These are phyloP conservation scores for Alternaria arbusti DNA, from an alignment of 2,329 filamentous ascomycete species.

Conservation along the genomic window DNA sequence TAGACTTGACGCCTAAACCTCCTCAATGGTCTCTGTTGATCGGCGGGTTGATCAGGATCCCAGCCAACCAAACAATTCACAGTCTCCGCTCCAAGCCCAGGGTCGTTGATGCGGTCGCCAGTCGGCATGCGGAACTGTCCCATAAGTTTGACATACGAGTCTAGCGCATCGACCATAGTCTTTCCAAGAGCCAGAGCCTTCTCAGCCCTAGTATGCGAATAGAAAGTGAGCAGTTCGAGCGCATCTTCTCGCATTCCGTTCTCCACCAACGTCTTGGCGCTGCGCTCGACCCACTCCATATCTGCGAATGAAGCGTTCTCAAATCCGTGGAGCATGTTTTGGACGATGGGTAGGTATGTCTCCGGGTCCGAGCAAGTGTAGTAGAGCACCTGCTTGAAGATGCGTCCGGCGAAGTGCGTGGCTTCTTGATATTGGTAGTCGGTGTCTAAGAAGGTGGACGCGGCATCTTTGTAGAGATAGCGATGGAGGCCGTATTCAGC, in stretches of 20 bases:
- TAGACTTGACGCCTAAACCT: not conserved
- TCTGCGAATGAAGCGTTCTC: conserved; percentile 34
- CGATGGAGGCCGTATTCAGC: conserved; percentile 45
- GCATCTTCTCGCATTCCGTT: conserved; percentile 25
- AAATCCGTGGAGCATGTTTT: conserved; percentile 35
- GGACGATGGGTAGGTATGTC: conserved; percentile 28
- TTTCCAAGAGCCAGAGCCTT: conserved; percentile 32
- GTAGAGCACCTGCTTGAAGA: conserved; percentile 39
- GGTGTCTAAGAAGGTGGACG: conserved; percentile 40
- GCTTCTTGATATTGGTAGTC: conserved; percentile 44
- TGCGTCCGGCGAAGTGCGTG: conserved; percentile 32
- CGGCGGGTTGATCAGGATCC: conserved; percentile 24
- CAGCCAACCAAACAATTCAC: conserved; percentile 39
- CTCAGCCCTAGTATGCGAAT: conserved; percentile 32
- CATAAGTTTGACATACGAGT: conserved; percentile 33
- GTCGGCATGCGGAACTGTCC: conserved; percentile 27
- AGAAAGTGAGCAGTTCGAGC: conserved; percentile 30
- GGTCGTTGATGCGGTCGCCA: conserved; percentile 34
- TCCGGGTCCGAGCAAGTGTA: conserved; percentile 40
- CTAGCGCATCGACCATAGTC: conserved; percentile 34
- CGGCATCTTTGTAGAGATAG: conserved; percentile 44
- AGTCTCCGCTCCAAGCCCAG: conserved; percentile 35
- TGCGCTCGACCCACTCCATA: conserved; percentile 30
- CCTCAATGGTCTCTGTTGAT: conserved; percentile 7
- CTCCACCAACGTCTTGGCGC: conserved; percentile 24